These are phyloP conservation scores for Arctostaphylos glauca DNA, from an alignment of 148 eudicot species.

Conservation along the genomic window DNA sequence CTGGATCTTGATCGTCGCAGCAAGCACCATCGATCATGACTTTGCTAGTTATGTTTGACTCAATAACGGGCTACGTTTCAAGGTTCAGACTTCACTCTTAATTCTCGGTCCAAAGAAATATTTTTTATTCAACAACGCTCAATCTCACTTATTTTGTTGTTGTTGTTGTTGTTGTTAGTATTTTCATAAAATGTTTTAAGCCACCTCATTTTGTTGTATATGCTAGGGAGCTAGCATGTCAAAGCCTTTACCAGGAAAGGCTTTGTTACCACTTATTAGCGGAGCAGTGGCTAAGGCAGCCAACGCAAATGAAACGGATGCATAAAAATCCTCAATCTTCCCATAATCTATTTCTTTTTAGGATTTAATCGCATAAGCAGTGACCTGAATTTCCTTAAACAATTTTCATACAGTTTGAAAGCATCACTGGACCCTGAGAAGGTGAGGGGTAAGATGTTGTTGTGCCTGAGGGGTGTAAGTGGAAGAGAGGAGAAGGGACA, in stretches of 20 bases:
- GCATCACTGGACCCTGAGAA: slow-evolving; percentile 51
- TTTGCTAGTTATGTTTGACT: slow-evolving; percentile 39
- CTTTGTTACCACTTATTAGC: slow-evolving; percentile 39
- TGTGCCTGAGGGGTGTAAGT: slow-evolving; percentile 50
- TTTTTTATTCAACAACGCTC: neutral
- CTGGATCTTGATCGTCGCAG: slow-evolving; percentile 70
- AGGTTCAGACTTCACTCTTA: slow-evolving; percentile 26
- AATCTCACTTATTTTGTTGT: neutral
- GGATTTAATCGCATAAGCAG: neutral
- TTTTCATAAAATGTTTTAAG: neutral
- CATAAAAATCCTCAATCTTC: slow-evolving; percentile 25
- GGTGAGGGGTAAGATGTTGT: slow-evolving; percentile 65
- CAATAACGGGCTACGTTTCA: slow-evolving; percentile 30
- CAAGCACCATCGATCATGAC: slow-evolving; percentile 57
- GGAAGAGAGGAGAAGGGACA: slow-evolving; percentile 45
- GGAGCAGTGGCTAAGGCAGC: slow-evolving; percentile 40
- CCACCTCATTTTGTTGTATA: neutral
- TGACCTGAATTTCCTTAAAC: neutral
- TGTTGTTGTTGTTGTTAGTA: neutral
- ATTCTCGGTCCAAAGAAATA: neutral
- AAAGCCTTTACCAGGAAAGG: slow-evolving; percentile 28
- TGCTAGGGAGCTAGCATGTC: slow-evolving; percentile 52
- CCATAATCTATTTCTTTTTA: neutral
- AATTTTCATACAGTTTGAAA: slow-evolving; percentile 19
- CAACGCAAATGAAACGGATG: slow-evolving; percentile 35